Conservation (phyloP, 345 rosid species). For the Ricinus communis region DNA sequence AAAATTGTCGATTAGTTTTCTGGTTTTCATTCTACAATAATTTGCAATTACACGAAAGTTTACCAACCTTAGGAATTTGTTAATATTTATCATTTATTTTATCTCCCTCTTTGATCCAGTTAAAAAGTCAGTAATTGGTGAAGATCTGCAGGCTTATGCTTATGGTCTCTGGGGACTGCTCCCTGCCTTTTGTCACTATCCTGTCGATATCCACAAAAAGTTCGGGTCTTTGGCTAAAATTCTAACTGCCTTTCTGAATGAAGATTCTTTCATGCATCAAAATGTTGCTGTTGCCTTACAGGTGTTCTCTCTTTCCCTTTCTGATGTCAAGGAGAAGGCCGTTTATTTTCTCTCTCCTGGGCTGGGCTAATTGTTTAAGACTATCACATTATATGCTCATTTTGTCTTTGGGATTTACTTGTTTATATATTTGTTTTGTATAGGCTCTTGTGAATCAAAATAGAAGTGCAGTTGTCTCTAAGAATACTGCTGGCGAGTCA, state of each 20-base stretch:
- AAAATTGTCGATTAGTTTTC: neutral
- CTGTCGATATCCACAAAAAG: conserved; percentile 53
- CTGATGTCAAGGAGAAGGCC: neutral
- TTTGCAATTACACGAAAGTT: conserved; percentile 12
- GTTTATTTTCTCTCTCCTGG: conserved; percentile 4
- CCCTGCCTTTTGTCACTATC: conserved; percentile 79
- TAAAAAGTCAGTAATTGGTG: conserved; percentile 52
- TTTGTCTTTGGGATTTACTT: neutral
- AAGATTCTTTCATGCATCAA: conserved; percentile 67
- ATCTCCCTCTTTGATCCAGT: conserved; percentile 42
- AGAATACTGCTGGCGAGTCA: conserved; percentile 29
- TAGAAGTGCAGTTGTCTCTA: conserved; percentile 39
- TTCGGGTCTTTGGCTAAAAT: conserved; percentile 61
- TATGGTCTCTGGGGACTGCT: conserved; percentile 67
- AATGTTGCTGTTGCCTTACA: conserved; percentile 64
- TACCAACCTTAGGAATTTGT: conserved; percentile 11
- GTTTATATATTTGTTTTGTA: neutral
- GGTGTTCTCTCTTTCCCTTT: conserved; percentile 37
- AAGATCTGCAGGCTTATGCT: conserved; percentile 66
- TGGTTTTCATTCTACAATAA: conserved; percentile 1
- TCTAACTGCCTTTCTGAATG: conserved; percentile 51
- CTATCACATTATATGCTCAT: neutral
- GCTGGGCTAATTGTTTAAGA: neutral
- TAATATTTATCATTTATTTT: neutral
- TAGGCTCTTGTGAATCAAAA: conserved; percentile 86